Evolutionary conservation across 2,329 filamentous ascomycete species (phyloP).

Genomic region (Fusarium illudens): DNA sequence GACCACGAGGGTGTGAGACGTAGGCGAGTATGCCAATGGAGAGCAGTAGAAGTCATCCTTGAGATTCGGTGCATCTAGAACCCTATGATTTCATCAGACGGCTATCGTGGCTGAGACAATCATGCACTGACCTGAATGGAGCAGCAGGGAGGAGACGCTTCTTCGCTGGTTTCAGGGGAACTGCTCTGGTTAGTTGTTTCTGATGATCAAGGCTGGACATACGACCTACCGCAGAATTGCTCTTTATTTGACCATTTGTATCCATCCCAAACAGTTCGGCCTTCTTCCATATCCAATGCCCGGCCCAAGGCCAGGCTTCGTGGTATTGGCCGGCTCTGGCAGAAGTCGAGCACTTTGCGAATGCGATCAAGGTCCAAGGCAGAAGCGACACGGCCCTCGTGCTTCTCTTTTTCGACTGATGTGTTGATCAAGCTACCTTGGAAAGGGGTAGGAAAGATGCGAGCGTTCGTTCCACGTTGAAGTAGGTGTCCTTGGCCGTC

Average conservation of each 20-base stretch:
- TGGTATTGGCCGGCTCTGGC: conserved; percentile 21
- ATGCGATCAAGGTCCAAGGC: conserved; percentile 82
- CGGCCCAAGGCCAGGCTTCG: not conserved
- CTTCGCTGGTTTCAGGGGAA: conserved; percentile 15
- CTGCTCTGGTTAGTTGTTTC: conserved; percentile 25
- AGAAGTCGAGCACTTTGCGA: conserved; percentile 70
- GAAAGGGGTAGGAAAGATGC: conserved; percentile 65
- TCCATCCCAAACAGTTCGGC: conserved; percentile 40
- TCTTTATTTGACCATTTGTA: conserved; percentile 37
- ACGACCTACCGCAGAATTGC: conserved; percentile 12
- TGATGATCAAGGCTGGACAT: not conserved
- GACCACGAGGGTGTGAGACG: conserved; percentile 80
- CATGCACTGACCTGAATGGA: conserved; percentile 74
- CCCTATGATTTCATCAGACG: conserved; percentile 58
- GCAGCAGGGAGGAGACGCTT: conserved; percentile 67
- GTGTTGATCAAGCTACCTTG: conserved; percentile 50
- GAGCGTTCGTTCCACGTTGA: conserved; percentile 77
- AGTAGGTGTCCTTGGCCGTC: conserved; percentile 71
- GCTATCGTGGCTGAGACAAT: not conserved
- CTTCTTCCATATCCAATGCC: conserved; percentile 1
- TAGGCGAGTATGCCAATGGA: conserved; percentile 82
- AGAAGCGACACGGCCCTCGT: conserved; percentile 78
- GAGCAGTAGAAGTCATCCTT: conserved; percentile 97
- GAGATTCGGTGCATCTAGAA: conserved; percentile 88
- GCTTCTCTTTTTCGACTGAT: conserved; percentile 71